Conservation (phyloP, 306 rosid species). For the Malus fusca region DNA sequence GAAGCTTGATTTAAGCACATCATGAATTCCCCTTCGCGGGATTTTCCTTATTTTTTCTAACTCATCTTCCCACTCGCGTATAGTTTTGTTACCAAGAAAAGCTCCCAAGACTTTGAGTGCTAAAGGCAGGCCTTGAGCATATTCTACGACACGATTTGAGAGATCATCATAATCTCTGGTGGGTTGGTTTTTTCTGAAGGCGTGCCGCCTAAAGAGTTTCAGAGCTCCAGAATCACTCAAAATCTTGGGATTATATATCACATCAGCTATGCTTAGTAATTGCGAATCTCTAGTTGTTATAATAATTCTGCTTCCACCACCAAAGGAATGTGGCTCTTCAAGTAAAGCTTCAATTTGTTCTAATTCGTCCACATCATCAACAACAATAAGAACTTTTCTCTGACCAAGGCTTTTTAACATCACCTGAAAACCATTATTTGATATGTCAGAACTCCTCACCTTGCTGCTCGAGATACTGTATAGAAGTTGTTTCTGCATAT, state of each 20-base stretch:
- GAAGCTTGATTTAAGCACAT: no score
- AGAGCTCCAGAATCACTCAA: not conserved
- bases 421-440: not conserved
- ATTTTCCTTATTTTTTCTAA: no score
- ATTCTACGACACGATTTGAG: not conserved
- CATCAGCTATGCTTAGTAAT: not conserved
- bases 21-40: no score
- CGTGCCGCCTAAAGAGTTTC: constrained; percentile 4
- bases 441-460: not conserved
- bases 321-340: not conserved
- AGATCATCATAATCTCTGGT: not conserved
- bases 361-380: constrained; percentile 12
- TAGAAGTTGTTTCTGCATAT: constrained; percentile 12
- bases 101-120: not conserved
- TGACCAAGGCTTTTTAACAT: not conserved
- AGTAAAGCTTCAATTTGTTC: constrained; percentile 9
- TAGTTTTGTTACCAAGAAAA: no score
- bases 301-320: constrained; percentile 17
- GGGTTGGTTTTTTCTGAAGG: not conserved
- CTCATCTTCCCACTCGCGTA: no score
- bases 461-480: not conserved
- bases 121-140: constrained; percentile 5
- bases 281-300: constrained; percentile 13
- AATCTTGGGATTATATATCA: not conserved
- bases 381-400: constrained; percentile 10